Base-by-base conservation (phyloP, 345 rosid species). In the Eucalyptus microcorys region DNA sequence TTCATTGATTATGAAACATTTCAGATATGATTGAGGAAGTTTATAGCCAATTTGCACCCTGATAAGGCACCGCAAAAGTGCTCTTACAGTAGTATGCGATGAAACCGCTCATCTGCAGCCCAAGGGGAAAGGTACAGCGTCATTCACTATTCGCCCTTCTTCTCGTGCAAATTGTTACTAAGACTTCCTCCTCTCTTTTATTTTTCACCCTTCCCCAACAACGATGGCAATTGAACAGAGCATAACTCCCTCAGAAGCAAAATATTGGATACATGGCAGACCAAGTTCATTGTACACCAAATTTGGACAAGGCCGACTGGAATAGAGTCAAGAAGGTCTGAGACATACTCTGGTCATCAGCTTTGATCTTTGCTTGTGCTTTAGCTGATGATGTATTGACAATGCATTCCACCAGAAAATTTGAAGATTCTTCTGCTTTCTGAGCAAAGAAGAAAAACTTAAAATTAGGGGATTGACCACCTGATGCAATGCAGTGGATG, bases 391-490 rank as follows among this genome's bases (percentile, higher is more conserved):
- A 92, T 26, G 96, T 93, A 93, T 95, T 97, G 94, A 98, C 94
- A 93, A 96, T 92, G 90, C 98, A 98, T 92, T 96, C 99, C 24
- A 95, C 93, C 34, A 96, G 98, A 90, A 92, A 96, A 88, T 89
- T 92, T 22, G 94, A 95, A 17, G 95, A 47, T 66, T 94, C 98
- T 90, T 95, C 96, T 3, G 93, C 96, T 93, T 97, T 98, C 81
- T 98, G 97, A 37, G 98, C 97, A 79, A 95, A 95, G 95, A 98
- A 97, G 96, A 98, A 98, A 89, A 98, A 98, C 93, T 96, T 98
- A 89, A 95, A 95, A 94, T 94, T 95, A 22, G 98, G 97, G 21
- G 97, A 92, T 91, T 96, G 98, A 53, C 99, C 99, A 3, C 99
- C 99, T 1, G 99, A 97, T 86, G 98, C 99, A 49, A 97, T 98